These are phyloP conservation scores for Colletotrichum acutatum DNA, from an alignment of 2,329 filamentous ascomycete genomes.

Conservation along the genomic window DNA sequence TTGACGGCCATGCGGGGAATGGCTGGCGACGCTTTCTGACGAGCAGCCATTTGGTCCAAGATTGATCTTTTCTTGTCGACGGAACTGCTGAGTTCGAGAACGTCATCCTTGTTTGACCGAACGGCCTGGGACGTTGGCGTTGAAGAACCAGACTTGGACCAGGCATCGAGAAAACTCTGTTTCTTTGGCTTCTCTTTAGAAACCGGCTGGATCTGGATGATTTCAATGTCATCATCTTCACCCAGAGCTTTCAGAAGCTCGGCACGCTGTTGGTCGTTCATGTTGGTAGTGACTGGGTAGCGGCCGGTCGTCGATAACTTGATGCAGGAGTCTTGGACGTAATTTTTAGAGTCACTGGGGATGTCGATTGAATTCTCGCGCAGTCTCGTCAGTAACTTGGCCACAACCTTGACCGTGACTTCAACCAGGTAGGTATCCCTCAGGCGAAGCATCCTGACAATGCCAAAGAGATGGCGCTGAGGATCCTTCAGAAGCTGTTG, in stretches of 20 bases:
- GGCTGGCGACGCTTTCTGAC: conserved; percentile 35
- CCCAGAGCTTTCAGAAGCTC: conserved; percentile 76
- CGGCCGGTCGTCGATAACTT: conserved; percentile 63
- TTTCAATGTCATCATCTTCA: conserved; percentile 66
- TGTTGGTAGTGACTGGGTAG: conserved; percentile 77
- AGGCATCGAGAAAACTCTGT: conserved; percentile 70
- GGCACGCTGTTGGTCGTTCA: conserved; percentile 85
- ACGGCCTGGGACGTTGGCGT: conserved; percentile 39
- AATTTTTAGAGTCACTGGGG: conserved; percentile 66
- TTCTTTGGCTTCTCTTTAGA: conserved; percentile 57
- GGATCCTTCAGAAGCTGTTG: conserved; percentile 71
- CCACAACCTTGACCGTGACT: conserved; percentile 83
- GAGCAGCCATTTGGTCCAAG: conserved; percentile 58
- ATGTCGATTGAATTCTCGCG: conserved; percentile 81
- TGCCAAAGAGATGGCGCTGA: conserved; percentile 70
- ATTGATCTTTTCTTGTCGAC: conserved; percentile 57
- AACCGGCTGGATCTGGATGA: conserved; percentile 53
- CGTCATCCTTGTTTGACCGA: conserved; percentile 58
- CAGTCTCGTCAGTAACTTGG: conserved; percentile 86
- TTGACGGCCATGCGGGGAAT: conserved; percentile 27
- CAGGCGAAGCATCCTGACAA: conserved; percentile 90
- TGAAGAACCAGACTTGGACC: conserved; percentile 63
- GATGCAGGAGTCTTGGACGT: conserved; percentile 75
- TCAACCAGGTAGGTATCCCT: conserved; percentile 87
- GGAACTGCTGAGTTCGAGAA: conserved; percentile 58